Evolutionary conservation across 78 protist species (phyloP).

Genomic region (Cavenderia fasciculata): DNA sequence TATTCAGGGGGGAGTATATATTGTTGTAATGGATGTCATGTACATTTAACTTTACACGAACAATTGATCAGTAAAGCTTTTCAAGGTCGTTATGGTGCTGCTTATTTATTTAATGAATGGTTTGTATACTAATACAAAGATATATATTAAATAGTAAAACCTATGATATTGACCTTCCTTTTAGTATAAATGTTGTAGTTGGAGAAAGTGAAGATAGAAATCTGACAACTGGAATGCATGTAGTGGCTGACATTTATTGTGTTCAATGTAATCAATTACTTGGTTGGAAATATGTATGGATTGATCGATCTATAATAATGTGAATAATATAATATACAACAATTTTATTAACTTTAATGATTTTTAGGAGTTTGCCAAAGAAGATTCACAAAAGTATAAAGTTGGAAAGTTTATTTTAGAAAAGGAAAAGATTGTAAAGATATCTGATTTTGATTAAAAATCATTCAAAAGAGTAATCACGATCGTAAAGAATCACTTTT

Average conservation of each 20-base stretch:
- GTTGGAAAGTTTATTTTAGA: constrained; percentile 75
- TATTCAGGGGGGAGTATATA: constrained; percentile 46
- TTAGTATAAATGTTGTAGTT: constrained; percentile 55
- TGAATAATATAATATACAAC: neutral
- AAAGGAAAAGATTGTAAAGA: constrained; percentile 44
- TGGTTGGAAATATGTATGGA: constrained; percentile 76
- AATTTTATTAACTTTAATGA: neutral
- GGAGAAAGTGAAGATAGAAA: constrained; percentile 72
- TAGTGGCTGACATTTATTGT: constrained; percentile 71
- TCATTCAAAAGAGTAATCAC: too few relatives aligned
- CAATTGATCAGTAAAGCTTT: constrained; percentile 46
- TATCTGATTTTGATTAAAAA: too few relatives aligned
- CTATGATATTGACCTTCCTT: neutral
- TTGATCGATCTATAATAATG: neutral
- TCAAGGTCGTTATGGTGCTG: constrained; percentile 66
- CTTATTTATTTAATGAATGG: constrained; percentile 51
- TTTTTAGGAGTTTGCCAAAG: constrained; percentile 66
- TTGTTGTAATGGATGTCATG: constrained; percentile 48
- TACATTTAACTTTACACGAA: constrained; percentile 39
- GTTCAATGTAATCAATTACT: constrained; percentile 47
- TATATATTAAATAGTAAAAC: neutral
- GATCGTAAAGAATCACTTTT: too few relatives aligned
- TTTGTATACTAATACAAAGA: neutral
- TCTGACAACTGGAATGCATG: constrained; percentile 68
- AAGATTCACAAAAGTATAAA: constrained; percentile 68